These are phyloP conservation scores for Candida frijolesensis DNA, from an alignment of 1,139 yeast genomes.

Conservation along the genomic window DNA sequence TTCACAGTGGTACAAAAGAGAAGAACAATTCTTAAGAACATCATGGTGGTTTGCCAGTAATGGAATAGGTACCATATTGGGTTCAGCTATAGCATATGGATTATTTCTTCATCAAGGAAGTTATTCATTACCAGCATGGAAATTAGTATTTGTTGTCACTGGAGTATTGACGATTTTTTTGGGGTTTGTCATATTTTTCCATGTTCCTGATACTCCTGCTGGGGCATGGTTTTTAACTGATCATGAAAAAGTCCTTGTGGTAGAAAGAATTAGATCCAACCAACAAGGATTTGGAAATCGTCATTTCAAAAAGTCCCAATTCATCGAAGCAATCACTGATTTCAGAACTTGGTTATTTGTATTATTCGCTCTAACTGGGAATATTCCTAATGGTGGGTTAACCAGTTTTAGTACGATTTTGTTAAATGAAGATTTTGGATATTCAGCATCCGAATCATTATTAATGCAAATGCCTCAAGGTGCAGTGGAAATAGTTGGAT, in stretches of 20 bases:
- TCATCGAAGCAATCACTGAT: slow-evolving; percentile 54
- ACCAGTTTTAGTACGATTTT: slow-evolving; percentile 49
- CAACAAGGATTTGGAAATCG: slow-evolving; percentile 60
- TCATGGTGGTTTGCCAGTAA: slow-evolving; percentile 34
- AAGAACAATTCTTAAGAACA: slow-evolving; percentile 26
- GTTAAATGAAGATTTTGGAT: slow-evolving; percentile 48
- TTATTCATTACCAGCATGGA: slow-evolving; percentile 31
- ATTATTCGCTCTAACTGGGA: slow-evolving; percentile 26
- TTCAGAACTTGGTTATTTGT: slow-evolving; percentile 45
- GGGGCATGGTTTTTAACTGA: slow-evolving; percentile 42
- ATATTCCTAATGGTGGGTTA: slow-evolving; percentile 43
- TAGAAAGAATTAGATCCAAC: slow-evolving; percentile 39
- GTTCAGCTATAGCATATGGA: slow-evolving; percentile 27
- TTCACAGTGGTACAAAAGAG: slow-evolving; percentile 28
- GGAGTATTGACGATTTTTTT: slow-evolving; percentile 31
- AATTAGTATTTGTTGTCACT: slow-evolving; percentile 33
- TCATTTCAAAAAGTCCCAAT: slow-evolving; percentile 55
- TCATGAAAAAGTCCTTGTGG: slow-evolving; percentile 45
- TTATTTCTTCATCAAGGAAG: slow-evolving; percentile 19
- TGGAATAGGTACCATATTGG: slow-evolving; percentile 32
- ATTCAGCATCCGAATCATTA: slow-evolving; percentile 25
- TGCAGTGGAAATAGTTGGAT: slow-evolving; percentile 44
- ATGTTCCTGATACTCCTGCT: slow-evolving; percentile 33
- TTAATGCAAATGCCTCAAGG: slow-evolving; percentile 40
- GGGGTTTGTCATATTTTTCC: slow-evolving; percentile 26